Percentiles rank a stretch among this genome's conserved stretches.
phyloP scores from a whole-genome alignment of 202 grass and related monocot species.

The Hordeum pubiflorum region DNA sequence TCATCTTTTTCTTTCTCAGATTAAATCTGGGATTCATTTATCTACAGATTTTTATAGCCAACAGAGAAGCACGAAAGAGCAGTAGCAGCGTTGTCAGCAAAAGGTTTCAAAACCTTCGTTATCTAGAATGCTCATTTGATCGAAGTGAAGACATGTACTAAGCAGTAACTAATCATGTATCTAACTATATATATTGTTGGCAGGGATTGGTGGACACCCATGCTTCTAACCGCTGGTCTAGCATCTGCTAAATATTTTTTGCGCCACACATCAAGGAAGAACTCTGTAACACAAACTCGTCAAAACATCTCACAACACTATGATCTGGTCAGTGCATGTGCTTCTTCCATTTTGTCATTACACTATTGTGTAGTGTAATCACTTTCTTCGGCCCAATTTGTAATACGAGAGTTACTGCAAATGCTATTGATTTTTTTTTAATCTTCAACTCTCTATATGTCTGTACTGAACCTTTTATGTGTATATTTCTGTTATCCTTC shows the following conservation, averaged over 20 bases:
- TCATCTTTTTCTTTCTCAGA: too few relatives aligned
- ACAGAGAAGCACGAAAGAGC: not conserved
- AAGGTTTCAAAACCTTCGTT: not conserved
- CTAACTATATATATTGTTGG: not conserved
- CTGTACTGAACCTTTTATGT: not conserved
- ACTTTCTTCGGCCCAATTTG: not conserved
- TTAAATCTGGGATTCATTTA: not conserved
- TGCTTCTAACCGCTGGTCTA: slow-evolving; percentile 64
- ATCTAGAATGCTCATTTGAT: not conserved
- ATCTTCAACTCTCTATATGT: not conserved
- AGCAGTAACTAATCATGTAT: not conserved
- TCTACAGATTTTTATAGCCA: slow-evolving; percentile 15
- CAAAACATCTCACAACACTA: slow-evolving; percentile 36
- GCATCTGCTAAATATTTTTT: slow-evolving; percentile 73
- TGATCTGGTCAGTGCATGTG: slow-evolving; percentile 53
- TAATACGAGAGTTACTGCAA: not conserved
- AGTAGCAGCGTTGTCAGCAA: not conserved
- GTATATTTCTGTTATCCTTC: not conserved
- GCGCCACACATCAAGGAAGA: slow-evolving; percentile 19
- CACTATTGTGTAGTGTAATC: not conserved
- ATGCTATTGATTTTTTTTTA: too few relatives aligned
- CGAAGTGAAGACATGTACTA: not conserved
- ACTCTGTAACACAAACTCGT: not conserved
- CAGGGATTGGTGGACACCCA: slow-evolving; percentile 83
- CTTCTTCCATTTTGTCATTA: not conserved